Conservation (phyloP, 306 rosid genomes). For the Sechiopsis laciniata region DNA sequence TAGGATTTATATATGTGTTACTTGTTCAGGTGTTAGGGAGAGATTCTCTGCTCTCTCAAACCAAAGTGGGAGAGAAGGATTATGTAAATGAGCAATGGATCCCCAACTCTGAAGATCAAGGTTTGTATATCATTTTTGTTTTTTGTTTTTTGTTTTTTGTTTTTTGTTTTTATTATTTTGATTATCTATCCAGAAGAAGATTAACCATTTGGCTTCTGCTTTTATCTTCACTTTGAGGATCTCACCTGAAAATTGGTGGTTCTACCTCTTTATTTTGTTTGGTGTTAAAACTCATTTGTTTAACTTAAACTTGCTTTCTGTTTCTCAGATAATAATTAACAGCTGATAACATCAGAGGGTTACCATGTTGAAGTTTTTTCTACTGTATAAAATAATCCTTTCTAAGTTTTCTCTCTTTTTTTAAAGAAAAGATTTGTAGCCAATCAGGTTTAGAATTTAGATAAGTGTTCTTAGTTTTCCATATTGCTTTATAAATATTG, state of each 20-base stretch:
- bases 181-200: background rate
- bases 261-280: too few species aligned
- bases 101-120: conserved; percentile 36
- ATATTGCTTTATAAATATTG: background rate
- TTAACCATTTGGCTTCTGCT: background rate
- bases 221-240: background rate
- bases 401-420: too few species aligned
- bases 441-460: background rate
- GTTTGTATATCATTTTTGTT: conserved; percentile 21
- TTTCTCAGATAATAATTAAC: background rate
- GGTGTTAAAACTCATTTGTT: background rate
- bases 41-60: conserved; percentile 49
- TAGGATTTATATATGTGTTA: background rate
- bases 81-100: conserved; percentile 32
- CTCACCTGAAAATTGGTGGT: too few species aligned
- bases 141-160: too few species aligned
- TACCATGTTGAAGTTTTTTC: too few species aligned
- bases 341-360: too few species aligned
- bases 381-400: background rate
- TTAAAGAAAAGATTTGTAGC: background rate
- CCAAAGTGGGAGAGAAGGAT: conserved; percentile 24
- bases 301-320: background rate
- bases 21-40: conserved; percentile 52
- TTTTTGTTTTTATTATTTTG: background rate
- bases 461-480: background rate